phyloP scores from a whole-genome alignment of 805 yeast species.

The Kazachstania psychrophila region DNA sequence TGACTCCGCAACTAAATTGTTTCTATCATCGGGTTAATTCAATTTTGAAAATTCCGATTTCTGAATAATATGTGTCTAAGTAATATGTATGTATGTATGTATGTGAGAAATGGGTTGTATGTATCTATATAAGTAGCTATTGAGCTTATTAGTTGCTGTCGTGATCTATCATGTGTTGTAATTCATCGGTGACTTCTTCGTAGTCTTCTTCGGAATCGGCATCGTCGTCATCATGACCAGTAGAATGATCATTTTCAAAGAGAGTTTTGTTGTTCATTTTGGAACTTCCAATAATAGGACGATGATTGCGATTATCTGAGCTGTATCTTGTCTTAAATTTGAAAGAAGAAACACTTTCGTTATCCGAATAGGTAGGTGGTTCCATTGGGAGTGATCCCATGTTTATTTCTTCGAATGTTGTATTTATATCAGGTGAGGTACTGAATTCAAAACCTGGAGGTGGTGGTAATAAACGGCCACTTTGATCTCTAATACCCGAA shows the following conservation, averaged over 20 bases:
- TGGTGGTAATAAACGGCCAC: constrained; percentile 28
- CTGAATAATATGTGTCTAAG: too few relatives aligned
- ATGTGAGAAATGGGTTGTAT: background rate
- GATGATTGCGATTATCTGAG: too few relatives aligned
- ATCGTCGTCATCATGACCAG: constrained; percentile 12
- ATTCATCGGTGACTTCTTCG: constrained; percentile 6
- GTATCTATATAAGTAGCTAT: too few relatives aligned
- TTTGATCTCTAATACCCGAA: constrained; percentile 14
- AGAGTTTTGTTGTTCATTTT: constrained; percentile 5
- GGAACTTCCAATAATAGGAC: constrained; percentile 4
- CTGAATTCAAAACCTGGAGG: constrained; percentile 33
- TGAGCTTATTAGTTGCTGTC: background rate
- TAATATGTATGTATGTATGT: background rate
- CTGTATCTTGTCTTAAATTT: background rate
- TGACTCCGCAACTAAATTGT: too few relatives aligned
- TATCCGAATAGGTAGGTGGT: constrained; percentile 33
- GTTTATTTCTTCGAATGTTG: constrained; percentile 26
- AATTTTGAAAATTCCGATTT: too few relatives aligned
- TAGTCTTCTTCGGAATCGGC: constrained; percentile 5
- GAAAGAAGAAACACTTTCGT: constrained; percentile 2
- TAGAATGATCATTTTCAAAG: constrained; percentile 8
- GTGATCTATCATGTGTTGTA: constrained; percentile 8
- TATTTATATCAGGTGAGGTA: constrained; percentile 15
- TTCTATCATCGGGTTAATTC: too few relatives aligned
- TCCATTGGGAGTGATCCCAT: constrained; percentile 30